A percentile compares a stretch with the other conserved stretches of the same genome.
Evolutionary conservation across 2,329 filamentous ascomycete species (phyloP).

Genomic region (Monilinia fructigena): DNA sequence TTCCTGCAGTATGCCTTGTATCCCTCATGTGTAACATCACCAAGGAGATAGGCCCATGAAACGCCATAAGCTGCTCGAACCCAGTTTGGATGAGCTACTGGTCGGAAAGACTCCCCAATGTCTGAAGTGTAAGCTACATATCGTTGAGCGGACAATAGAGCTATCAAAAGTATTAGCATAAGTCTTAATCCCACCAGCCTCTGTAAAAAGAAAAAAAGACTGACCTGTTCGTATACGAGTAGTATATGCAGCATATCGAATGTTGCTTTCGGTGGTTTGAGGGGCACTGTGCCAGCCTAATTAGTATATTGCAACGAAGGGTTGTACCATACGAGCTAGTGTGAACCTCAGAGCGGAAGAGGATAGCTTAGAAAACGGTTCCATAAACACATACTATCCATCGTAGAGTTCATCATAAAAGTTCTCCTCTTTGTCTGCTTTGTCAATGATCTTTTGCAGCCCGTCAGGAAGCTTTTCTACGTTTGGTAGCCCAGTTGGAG

Average conservation of each 20-base stretch:
- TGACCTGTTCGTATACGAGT: slow-evolving; percentile 69
- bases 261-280: slow-evolving; percentile 78
- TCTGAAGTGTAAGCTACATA: slow-evolving; percentile 98
- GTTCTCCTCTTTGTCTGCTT: slow-evolving; percentile 62
- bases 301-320: slow-evolving; percentile 6
- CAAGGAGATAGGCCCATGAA: slow-evolving; percentile 88
- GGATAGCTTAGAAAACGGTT: not conserved
- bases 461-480: slow-evolving; percentile 50
- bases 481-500: slow-evolving; percentile 33
- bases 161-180: slow-evolving; percentile 38
- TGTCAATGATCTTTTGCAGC: slow-evolving; percentile 59
- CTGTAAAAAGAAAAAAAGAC: not conserved
- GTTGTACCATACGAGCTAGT: not conserved
- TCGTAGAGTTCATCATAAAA: slow-evolving; percentile 77
- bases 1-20: slow-evolving; percentile 94
- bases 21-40: slow-evolving; percentile 88
- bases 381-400: slow-evolving; percentile 62
- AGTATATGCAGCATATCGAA: slow-evolving; percentile 93
- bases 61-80: slow-evolving; percentile 83
- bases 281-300: slow-evolving; percentile 52
- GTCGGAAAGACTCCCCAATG: slow-evolving; percentile 93
- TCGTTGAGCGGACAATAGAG: slow-evolving; percentile 85
- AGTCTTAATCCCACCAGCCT: not conserved
- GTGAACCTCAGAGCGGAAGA: not conserved
- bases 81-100: slow-evolving; percentile 80